phyloP scores from a whole-genome alignment of 352 stramenopile species.

The Elongisporangium anandrum region DNA sequence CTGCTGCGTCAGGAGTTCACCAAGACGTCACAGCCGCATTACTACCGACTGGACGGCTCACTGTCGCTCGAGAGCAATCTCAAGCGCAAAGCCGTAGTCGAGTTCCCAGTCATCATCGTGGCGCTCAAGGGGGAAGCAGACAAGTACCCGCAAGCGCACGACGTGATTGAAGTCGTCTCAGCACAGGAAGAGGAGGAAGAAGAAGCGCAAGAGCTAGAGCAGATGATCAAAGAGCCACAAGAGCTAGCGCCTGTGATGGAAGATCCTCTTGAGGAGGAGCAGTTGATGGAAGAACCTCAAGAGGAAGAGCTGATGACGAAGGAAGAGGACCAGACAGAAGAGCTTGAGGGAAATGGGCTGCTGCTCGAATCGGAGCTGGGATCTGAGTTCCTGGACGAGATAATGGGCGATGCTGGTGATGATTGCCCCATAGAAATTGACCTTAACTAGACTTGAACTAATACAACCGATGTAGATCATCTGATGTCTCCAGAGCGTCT shows the following conservation, averaged over 20 bases:
- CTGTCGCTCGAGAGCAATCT: slow-evolving; percentile 63
- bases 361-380: neutral
- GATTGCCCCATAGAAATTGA: neutral
- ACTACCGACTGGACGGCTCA: slow-evolving; percentile 65
- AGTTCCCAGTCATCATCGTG: slow-evolving; percentile 75
- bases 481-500: no score
- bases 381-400: neutral
- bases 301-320: neutral
- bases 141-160: slow-evolving; percentile 55
- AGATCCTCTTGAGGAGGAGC: neutral
- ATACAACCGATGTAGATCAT: neutral
- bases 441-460: neutral
- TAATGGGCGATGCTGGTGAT: neutral
- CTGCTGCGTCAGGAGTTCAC: slow-evolving; percentile 81
- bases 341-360: neutral
- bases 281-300: neutral
- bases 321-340: neutral
- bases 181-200: slow-evolving; percentile 4
- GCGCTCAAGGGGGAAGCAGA: slow-evolving; percentile 34
- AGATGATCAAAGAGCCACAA: neutral
- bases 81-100: slow-evolving; percentile 72
- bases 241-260: neutral
- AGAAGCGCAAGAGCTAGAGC: neutral
- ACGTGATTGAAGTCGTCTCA: slow-evolving; percentile 60
- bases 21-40: slow-evolving; percentile 55